These are phyloP conservation scores for Phoma sp. DNA, from an alignment of 2,329 filamentous ascomycete species.

Conservation along the genomic window DNA sequence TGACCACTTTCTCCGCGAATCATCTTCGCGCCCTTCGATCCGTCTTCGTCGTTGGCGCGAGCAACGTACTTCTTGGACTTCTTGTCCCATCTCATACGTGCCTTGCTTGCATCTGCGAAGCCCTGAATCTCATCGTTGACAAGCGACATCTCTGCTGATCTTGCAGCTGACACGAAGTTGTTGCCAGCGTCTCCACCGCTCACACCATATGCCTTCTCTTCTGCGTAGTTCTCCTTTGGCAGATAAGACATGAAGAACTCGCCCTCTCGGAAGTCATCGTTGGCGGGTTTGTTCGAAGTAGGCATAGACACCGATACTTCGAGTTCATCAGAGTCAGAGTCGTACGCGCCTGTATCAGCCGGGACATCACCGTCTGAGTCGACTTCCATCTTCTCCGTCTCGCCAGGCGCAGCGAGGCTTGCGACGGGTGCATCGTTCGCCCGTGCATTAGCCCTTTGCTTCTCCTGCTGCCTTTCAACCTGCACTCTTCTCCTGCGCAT, in stretches of 20 bases:
- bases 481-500: conserved; percentile 76
- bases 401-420: conserved; percentile 11
- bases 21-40: conserved; percentile 75
- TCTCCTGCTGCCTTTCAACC: conserved; percentile 65
- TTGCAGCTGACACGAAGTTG: conserved; percentile 88
- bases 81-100: conserved; percentile 93
- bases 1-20: conserved; percentile 89
- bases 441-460: conserved; percentile 50
- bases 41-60: conserved; percentile 92
- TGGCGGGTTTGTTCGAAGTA: conserved; percentile 38
- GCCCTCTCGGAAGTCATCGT: conserved; percentile 74
- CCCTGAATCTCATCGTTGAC: conserved; percentile 85
- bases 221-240: conserved; percentile 81
- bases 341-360: conserved; percentile 43
- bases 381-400: conserved; percentile 24
- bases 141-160: conserved; percentile 89
- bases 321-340: conserved; percentile 61
- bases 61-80: conserved; percentile 95
- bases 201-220: conserved; percentile 93
- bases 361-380: conserved; percentile 48
- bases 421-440: conserved; percentile 27
- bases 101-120: conserved; percentile 78
- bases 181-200: conserved; percentile 71
- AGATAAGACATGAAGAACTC: conserved; percentile 98
- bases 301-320: conserved; percentile 58